Base-by-base conservation (phyloP, 2,329 filamentous ascomycete species). In the Arachnomyces sp. region DNA sequence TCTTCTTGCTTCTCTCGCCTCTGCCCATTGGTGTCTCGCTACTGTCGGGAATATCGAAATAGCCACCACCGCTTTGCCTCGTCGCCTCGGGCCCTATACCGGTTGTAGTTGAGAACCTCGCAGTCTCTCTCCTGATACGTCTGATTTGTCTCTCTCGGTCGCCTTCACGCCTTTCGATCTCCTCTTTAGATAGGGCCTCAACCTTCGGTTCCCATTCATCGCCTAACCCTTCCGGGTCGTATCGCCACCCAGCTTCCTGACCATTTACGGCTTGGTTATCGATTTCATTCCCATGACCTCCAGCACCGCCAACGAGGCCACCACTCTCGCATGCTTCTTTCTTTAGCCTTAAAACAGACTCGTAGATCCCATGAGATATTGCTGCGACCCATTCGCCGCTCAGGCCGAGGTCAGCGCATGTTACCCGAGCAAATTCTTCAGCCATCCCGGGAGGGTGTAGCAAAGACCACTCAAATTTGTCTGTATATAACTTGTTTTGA, bases 381-480 rank as follows among this genome's bases (percentile, higher is more conserved):
- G 87, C 86, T 3, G 88, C 85, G 3, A 95, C 80, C 88, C 92
- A 98, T 66, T 98, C 92, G 34, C 88, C 87, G 5, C 82, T 75
- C 39, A 98, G 70, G 5, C 90, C 90, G 7, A 98, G 71, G 59
- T 98, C 92, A 18, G 87, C 85, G 59, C 92, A 96, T 0, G 92
- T 96, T 49, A 87, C 80, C 57, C 86, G 87, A 28, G 92, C 89
- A 60, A 96, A 96, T 9, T 83, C 79, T 61, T 98, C 90, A 0
- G 92, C 87, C 31, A 90, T 88, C 15, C 90, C 90, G 2, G 88
- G 84, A 2, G 89, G 88, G 55, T 96, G 89, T 13, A 95, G 72
- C 14, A 98, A 71, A 4, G 90, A 96, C 90, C 90, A 96, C 61
- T 96, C 90, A 49, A 98, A 96, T 57, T 89, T 95, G 71, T 98